Conservation (phyloP, 1,284 basidiomycete species). For the Apiotrichum gamsii region DNA sequence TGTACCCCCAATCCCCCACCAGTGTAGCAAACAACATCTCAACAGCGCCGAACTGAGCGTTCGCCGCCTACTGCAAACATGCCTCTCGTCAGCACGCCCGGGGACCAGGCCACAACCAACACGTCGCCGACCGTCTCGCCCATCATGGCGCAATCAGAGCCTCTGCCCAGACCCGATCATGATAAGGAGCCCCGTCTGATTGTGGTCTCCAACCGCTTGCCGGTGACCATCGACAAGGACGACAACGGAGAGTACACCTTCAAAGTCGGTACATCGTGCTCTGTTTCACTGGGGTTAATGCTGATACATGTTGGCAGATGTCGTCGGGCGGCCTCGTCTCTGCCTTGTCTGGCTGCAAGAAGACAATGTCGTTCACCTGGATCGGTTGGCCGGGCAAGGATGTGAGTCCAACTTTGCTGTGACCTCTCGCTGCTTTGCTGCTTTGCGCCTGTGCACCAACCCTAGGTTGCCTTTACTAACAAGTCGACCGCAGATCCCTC, state of each 20-base stretch:
- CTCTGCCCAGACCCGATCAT: slow-evolving; percentile 7
- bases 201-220: slow-evolving; percentile 92
- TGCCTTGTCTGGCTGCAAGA: slow-evolving; percentile 91
- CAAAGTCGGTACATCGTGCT: slow-evolving; percentile 51
- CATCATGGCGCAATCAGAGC: neutral
- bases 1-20: no score
- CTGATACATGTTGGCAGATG: slow-evolving; percentile 54
- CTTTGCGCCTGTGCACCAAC: no score
- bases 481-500: slow-evolving; percentile 61
- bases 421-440: no score
- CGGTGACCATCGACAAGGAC: slow-evolving; percentile 86
- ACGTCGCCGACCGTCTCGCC: slow-evolving; percentile 13
- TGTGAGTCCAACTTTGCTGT: slow-evolving; percentile 33
- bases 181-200: slow-evolving; percentile 63
- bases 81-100: no score
- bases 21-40: no score
- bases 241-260: slow-evolving; percentile 82
- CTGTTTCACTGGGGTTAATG: neutral
- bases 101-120: no score
- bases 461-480: neutral
- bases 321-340: slow-evolving; percentile 91
- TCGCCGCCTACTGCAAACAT: no score
- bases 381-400: slow-evolving; percentile 67
- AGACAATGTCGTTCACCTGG: slow-evolving; percentile 92
- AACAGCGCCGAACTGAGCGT: no score